Base-by-base conservation (phyloP, 345 rosid species). In the Citrus inodora region DNA sequence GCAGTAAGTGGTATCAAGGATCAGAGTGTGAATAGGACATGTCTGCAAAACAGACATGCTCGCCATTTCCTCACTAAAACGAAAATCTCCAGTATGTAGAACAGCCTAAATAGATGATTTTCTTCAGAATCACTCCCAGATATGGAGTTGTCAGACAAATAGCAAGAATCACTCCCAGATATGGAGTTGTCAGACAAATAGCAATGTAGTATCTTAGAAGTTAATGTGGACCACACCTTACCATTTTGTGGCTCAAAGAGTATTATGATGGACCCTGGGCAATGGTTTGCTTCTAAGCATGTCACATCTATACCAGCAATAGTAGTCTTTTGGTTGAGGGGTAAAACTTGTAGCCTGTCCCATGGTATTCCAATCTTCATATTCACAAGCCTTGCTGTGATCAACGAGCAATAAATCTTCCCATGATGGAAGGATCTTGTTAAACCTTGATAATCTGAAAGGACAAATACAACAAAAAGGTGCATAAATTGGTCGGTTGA, bases 1-100 rank as follows among this genome's bases (percentile, higher is more conserved):
- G 76, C 99, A 95, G 84, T 95, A 95, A 38, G 99, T 95, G n/a
- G 99, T 95, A 83, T 95, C 99, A 65, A 95, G 97, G 81, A 95
- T 91, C 62, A 95, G 93, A 68, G 98, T 92, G 81, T 87, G 91
- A 78, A 95, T 83, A 32, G 37, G 85, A 67, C 83, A 79, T 42
- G 77, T 73, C 61, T 77, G 90, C 82, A 84, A 80, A 77, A 80
- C 67, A 63, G 87, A 46, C 80, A 78, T 76, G 79, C 69, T 83
- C 56, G 84, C 77, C 91, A 91, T 92, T 71, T 88, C 87, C 82
- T 92, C 90, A 60, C 86, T 75, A 78, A 87, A 91, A 40, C 98
- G 97, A 83, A 95, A 95, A 84, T 95, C 99, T 67, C 99, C 98
- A 0, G 99, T 93, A 80, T 95, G 99, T 56, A 95, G 83, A 83